Percentiles rank a stretch among this genome's conserved stretches.
Evolutionary conservation across 306 rosid species (phyloP).

Genomic region (Rubus idaeus): DNA sequence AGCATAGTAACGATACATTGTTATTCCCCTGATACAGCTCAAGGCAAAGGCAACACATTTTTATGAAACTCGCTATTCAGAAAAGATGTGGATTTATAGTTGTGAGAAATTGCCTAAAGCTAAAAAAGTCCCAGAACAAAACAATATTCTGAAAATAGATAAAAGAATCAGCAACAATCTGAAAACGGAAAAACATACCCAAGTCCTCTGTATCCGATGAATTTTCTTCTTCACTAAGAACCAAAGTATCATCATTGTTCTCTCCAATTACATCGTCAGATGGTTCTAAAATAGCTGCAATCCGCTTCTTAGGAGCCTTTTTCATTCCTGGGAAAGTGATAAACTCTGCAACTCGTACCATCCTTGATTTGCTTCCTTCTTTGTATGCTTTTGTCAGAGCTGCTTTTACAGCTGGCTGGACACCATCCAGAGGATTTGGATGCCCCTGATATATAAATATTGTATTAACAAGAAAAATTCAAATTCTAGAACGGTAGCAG

Average conservation of each 20-base stretch:
- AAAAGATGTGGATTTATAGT: neutral
- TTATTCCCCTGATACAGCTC: neutral
- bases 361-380: constrained; percentile 66
- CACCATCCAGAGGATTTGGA: constrained; percentile 77
- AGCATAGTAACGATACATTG: neutral
- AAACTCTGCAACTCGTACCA: constrained; percentile 74
- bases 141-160: neutral
- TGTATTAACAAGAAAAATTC: constrained; percentile 8
- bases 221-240: constrained; percentile 72
- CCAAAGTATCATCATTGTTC: constrained; percentile 46
- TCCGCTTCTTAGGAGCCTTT: constrained; percentile 78
- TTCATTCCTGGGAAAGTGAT: constrained; percentile 68
- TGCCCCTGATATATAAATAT: constrained; percentile 59
- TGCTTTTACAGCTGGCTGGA: constrained; percentile 68
- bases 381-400: constrained; percentile 91
- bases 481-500: constrained; percentile 8
- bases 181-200: constrained; percentile 36
- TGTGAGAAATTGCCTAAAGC: neutral
- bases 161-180: neutral
- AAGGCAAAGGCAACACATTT: constrained; percentile 2
- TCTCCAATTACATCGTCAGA: constrained; percentile 55
- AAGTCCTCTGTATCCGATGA: constrained; percentile 59
- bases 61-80: neutral
- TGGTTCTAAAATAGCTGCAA: constrained; percentile 88
- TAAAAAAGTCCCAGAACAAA: neutral